Base-by-base conservation (phyloP, 2,329 filamentous ascomycete species). In the Penicillium sp. region DNA sequence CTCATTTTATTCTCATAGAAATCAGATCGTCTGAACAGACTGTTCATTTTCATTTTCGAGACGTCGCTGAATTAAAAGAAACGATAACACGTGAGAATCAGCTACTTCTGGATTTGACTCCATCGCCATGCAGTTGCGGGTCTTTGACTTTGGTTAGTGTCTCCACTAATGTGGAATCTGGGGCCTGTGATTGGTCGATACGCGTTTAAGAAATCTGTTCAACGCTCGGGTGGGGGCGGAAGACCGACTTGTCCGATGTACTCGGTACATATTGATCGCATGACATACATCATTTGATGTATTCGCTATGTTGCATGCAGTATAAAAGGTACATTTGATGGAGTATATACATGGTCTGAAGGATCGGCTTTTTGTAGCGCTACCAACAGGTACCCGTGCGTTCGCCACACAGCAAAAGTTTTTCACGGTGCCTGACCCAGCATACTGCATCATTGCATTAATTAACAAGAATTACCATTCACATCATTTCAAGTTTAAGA, bases 191-290 rank as follows among this genome's bases (percentile, higher is more conserved):
- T 64, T 64, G 61, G 61, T 2, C 11, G 8, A 39, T 5, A 3
- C 5, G 5, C 14, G 38, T 54, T 55, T 62, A 59, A 62, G 47
- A 53, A 57, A 36, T n/a, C n/a, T 5, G n/a, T n/a, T n/a, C 34
- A 14, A 36, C 13, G n/a, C 13, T 36, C 13, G 53, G 16, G 47
- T 52, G 38, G 40, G 31, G 43, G 52, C 39, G 32, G 32, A 40
- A 47, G 22, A 45, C 36, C 38, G 38, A 21, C 38, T 21, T 21
- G 38, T 40, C 38, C 38, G 42, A 34, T 44, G 27, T 29, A 31
- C 9, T 13, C 2, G 10, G 18, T 29, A 21, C 21, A 7, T 29
- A 27, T 39, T 10, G 13, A 11, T 38, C 18, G n/a, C 1, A 6
- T 21, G 31, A 31, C 13, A 34, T 22, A 22, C 8, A 40, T 10